A percentile compares a stretch with the other conserved stretches of the same genome.
Conservation (phyloP, 176 grass and related monocot genomes). For the Poa pratensis region DNA sequence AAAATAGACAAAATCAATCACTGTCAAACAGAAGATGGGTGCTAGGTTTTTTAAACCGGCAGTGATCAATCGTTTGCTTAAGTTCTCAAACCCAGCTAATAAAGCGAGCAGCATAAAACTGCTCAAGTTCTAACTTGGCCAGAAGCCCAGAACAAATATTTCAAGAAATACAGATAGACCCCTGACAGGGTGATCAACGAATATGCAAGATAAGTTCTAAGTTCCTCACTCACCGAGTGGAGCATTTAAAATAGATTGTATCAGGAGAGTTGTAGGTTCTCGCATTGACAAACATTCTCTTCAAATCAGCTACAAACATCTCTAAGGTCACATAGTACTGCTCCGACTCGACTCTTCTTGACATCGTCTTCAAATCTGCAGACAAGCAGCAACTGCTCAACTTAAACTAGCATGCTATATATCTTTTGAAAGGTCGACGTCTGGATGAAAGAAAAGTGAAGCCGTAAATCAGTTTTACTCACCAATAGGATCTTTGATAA, state of each 20-base stretch:
- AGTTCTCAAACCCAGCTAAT: slow-evolving; percentile 10
- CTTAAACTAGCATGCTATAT: slow-evolving; percentile 17
- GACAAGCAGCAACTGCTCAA: slow-evolving; percentile 1
- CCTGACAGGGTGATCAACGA: background rate
- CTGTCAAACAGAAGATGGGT: background rate
- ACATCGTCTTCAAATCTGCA: slow-evolving; percentile 96
- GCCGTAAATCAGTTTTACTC: slow-evolving; percentile 24
- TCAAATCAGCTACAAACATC: slow-evolving; percentile 95
- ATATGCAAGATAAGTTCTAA: background rate
- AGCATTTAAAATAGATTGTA: slow-evolving; percentile 97
- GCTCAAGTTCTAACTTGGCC: background rate
- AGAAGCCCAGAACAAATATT: slow-evolving; percentile 19
- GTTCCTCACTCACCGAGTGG: slow-evolving; percentile 58
- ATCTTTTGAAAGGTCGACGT: background rate
- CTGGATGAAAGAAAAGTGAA: slow-evolving; percentile 18
- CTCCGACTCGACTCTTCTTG: slow-evolving; percentile 87
- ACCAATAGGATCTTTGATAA: slow-evolving; percentile 99
- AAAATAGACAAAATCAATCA: slow-evolving; percentile 26
- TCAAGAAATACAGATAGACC: too few species aligned
- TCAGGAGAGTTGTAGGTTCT: slow-evolving; percentile 94
- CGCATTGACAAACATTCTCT: slow-evolving; percentile 91
- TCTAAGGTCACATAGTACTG: slow-evolving; percentile 98
- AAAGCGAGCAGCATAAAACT: background rate
- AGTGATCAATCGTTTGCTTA: background rate
- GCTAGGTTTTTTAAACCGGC: background rate